Conservation (phyloP, 768 basidiomycete species). For the Lentinula sp. region DNA sequence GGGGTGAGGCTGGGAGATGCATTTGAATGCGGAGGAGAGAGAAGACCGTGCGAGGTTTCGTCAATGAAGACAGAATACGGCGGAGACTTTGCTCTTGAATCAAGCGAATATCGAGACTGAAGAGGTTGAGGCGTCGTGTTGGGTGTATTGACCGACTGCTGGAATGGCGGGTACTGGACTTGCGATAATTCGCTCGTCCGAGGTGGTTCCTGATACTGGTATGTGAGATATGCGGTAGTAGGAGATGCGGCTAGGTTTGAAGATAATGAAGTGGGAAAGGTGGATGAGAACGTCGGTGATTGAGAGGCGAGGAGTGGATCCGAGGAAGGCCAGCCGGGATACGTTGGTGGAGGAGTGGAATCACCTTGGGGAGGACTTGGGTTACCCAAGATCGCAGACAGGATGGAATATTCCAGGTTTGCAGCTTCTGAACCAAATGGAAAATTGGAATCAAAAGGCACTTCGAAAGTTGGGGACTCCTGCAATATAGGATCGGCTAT, state of each 20-base stretch:
- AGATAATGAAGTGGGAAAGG: not conserved
- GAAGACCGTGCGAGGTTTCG: slow-evolving; percentile 21
- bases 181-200: slow-evolving; percentile 32
- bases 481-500: slow-evolving; percentile 48
- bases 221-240: slow-evolving; percentile 35
- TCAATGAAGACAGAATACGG: slow-evolving; percentile 25
- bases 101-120: slow-evolving; percentile 49
- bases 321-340: slow-evolving; percentile 35
- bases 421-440: slow-evolving; percentile 86
- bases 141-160: slow-evolving; percentile 14
- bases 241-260: not conserved
- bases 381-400: slow-evolving; percentile 85
- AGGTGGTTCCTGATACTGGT: slow-evolving; percentile 35
- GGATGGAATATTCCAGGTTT: slow-evolving; percentile 91
- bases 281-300: slow-evolving; percentile 12
- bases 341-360: slow-evolving; percentile 32
- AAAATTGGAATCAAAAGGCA: slow-evolving; percentile 55
- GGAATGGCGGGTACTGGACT: slow-evolving; percentile 27
- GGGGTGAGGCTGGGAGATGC: slow-evolving; percentile 33
- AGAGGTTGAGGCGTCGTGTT: slow-evolving; percentile 30
- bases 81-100: slow-evolving; percentile 34
- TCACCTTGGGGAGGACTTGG: slow-evolving; percentile 50
- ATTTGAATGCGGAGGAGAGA: slow-evolving; percentile 34
- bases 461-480: slow-evolving; percentile 55
- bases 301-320: slow-evolving; percentile 26